Evolutionary conservation across 2,329 filamentous ascomycete species (phyloP).

Genomic region (Uncinocarpus reesii): DNA sequence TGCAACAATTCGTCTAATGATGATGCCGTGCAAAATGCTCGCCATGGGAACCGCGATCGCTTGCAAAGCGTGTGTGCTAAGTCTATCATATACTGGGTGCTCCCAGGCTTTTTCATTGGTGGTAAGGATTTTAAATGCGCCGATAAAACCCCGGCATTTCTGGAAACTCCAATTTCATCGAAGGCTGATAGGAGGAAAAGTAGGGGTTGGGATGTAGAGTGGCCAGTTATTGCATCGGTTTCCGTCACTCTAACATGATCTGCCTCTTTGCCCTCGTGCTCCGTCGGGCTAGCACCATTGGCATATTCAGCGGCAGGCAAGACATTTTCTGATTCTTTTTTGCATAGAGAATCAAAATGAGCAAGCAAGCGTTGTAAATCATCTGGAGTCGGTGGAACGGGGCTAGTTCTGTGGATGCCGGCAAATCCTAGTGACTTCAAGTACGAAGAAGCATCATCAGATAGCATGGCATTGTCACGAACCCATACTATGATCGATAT

Average conservation of each 20-base stretch:
- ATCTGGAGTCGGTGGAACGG: background rate
- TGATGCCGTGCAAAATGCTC: conserved; percentile 5
- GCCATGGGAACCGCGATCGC: background rate
- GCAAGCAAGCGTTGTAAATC: background rate
- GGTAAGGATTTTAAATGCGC: background rate
- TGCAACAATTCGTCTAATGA: background rate
- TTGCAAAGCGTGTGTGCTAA: conserved; percentile 9
- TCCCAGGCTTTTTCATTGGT: background rate
- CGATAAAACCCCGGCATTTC: conserved; percentile 24
- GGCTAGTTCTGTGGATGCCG: conserved; percentile 12
- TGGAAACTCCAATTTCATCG: conserved; percentile 25
- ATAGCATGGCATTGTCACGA: no score
- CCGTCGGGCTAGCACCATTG: background rate
- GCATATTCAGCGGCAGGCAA: background rate
- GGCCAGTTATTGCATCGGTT: background rate
- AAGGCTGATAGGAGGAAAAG: conserved; percentile 15
- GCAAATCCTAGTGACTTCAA: conserved; percentile 6
- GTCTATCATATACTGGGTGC: conserved; percentile 1
- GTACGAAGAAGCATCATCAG: conserved; percentile 18
- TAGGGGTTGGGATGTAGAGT: background rate
- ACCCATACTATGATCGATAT: conserved; percentile 22
- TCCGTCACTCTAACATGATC: background rate
- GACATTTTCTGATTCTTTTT: background rate
- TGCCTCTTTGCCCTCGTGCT: background rate
- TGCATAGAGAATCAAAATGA: background rate